phyloP scores from a whole-genome alignment of 2,329 filamentous ascomycete species.

The Furcasterigmium furcatum region DNA sequence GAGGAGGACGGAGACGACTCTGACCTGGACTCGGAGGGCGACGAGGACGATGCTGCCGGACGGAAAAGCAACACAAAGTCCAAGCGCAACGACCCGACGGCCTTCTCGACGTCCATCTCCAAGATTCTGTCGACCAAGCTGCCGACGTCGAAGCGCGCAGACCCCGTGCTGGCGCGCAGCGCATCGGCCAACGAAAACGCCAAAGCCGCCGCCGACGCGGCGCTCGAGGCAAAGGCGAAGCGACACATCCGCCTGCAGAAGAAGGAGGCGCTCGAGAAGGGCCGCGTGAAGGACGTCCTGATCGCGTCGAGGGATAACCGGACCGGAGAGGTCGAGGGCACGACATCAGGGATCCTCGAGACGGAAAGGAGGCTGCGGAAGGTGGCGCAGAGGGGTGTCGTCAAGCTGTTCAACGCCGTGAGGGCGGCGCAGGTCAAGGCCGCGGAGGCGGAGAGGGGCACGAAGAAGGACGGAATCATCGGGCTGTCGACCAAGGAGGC shows the following conservation, averaged over 20 bases:
- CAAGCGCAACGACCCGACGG: conserved; percentile 88
- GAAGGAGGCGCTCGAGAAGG: conserved; percentile 76
- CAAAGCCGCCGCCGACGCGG: conserved; percentile 68
- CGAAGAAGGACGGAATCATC: conserved; percentile 69
- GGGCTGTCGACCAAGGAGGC: conserved; percentile 80
- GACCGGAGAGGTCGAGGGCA: conserved; percentile 25
- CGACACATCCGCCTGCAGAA: conserved; percentile 78
- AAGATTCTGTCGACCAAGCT: conserved; percentile 92
- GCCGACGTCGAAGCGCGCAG: conserved; percentile 73
- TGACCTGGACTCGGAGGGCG: conserved; percentile 25
- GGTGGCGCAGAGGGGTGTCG: conserved; percentile 87
- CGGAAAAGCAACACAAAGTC: conserved; percentile 47
- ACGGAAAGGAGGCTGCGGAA: conserved; percentile 79
- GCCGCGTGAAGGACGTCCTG: conserved; percentile 83
- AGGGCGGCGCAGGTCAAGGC: conserved; percentile 88
- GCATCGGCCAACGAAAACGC: conserved; percentile 69
- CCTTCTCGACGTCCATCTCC: conserved; percentile 88
- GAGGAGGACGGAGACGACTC: conserved; percentile 30
- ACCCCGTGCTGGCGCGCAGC: conserved; percentile 89
- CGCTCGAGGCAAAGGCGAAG: conserved; percentile 78
- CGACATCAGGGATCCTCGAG: conserved; percentile 55
- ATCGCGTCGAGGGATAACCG: conserved; percentile 51
- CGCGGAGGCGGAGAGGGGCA: conserved; percentile 68
- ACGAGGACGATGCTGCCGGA: conserved; percentile 26
- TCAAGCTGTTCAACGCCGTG: conserved; percentile 95